Conservation (phyloP, 305 asterid species). For the Withania somnifera region DNA sequence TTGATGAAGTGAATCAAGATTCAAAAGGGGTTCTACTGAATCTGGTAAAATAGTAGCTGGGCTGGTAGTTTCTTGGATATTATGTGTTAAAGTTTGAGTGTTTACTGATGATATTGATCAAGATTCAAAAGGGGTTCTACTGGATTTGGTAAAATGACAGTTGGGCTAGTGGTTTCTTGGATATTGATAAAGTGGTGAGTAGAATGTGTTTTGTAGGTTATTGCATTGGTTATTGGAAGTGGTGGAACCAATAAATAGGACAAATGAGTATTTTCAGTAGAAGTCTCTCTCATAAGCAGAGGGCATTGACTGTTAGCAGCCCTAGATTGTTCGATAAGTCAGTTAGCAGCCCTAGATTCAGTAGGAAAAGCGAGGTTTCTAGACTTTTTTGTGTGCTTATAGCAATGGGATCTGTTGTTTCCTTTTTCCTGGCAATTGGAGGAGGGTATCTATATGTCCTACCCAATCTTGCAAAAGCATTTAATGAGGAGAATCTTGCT, state of each 20-base stretch:
- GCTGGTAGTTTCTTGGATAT: background rate
- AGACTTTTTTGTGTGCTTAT: slow-evolving; percentile 20
- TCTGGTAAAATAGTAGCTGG: background rate
- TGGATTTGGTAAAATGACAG: background rate
- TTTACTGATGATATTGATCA: background rate
- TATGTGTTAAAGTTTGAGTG: background rate
- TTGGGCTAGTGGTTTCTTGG: background rate
- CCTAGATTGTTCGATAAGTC: slow-evolving; percentile 24
- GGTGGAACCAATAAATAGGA: slow-evolving; percentile 6
- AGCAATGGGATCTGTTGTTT: slow-evolving; percentile 31
- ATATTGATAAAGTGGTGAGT: background rate
- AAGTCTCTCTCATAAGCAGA: slow-evolving; percentile 45
- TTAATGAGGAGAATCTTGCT: slow-evolving; percentile 23
- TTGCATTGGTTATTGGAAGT: background rate
- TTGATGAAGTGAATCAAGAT: background rate
- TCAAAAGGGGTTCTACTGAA: background rate
- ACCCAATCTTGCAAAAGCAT: slow-evolving; percentile 43
- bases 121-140: background rate
- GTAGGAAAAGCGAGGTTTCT: slow-evolving; percentile 31
- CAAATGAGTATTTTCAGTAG: slow-evolving; percentile 39
- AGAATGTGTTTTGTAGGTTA: background rate
- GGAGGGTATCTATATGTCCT: slow-evolving; percentile 50
- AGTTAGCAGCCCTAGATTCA: slow-evolving; percentile 23
- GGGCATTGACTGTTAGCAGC: slow-evolving; percentile 35
- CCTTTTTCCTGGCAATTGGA: slow-evolving; percentile 42